phyloP scores from a whole-genome alignment of 2,329 filamentous ascomycete genomes.

The Plectosphaerella cucumerina region DNA sequence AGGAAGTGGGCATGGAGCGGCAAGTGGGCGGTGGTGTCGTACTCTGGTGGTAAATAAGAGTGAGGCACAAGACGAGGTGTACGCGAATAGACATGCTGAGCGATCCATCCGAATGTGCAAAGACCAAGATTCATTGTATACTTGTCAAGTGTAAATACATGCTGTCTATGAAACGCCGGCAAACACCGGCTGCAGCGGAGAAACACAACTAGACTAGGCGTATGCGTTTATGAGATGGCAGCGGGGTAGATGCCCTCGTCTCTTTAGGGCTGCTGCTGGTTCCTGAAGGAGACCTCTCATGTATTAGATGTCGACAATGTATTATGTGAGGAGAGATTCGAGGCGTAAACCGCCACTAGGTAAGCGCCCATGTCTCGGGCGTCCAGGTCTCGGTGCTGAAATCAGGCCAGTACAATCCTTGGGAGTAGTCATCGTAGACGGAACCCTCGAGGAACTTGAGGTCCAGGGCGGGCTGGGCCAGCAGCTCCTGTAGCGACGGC shows the following conservation, averaged over 20 bases:
- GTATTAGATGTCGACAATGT: too few relatives aligned
- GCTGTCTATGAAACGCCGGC: too few relatives aligned
- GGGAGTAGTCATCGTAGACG: conserved; percentile 11
- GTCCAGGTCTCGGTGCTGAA: conserved; percentile 11
- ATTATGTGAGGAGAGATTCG: too few relatives aligned
- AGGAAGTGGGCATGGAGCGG: conserved; percentile 94
- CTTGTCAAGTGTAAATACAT: too few relatives aligned
- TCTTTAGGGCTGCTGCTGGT: too few relatives aligned
- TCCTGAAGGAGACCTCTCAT: too few relatives aligned
- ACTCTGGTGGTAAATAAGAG: conserved; percentile 36
- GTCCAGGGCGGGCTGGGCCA: conserved; percentile 26
- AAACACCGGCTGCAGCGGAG: too few relatives aligned
- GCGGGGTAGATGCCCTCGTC: too few relatives aligned
- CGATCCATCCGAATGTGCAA: too few relatives aligned
- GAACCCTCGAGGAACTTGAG: conserved; percentile 26
- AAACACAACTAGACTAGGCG: too few relatives aligned
- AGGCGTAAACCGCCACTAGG: background rate
- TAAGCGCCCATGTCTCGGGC: conserved; percentile 7
- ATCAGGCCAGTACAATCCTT: conserved; percentile 14
- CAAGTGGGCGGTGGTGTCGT: conserved; percentile 94
- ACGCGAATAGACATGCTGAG: background rate
- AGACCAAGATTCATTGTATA: too few relatives aligned
- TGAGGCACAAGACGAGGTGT: background rate
- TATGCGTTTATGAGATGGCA: too few relatives aligned
- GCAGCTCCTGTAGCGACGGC: conserved; percentile 27